phyloP scores from a whole-genome alignment of 345 rosid species.

The Gossypium thurberi region DNA sequence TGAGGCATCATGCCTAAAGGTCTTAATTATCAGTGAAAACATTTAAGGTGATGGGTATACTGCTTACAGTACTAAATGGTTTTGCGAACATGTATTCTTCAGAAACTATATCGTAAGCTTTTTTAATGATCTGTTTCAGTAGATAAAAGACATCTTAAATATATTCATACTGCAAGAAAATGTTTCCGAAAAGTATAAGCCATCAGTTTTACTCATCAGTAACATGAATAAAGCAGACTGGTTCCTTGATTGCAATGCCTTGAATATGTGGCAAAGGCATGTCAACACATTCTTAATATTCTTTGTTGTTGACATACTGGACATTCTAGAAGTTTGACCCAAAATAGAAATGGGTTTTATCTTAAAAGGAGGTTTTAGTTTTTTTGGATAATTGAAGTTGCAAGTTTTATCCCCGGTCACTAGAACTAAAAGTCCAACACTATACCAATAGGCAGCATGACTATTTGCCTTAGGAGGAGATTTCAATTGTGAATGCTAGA shows the following conservation, averaged over 20 bases:
- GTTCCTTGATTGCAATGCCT: background rate
- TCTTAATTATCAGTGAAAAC: background rate
- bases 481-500: background rate
- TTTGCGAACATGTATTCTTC: background rate
- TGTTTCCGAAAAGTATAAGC: background rate
- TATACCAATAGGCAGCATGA: background rate
- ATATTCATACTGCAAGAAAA: background rate
- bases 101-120: background rate
- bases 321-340: background rate
- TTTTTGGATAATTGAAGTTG: background rate
- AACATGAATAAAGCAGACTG: background rate
- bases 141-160: background rate
- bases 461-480: background rate
- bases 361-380: background rate
- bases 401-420: background rate
- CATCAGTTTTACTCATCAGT: background rate
- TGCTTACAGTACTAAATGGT: background rate
- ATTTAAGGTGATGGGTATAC: background rate
- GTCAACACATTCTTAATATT: background rate
- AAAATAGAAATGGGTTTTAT: background rate
- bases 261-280: background rate
- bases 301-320: background rate
- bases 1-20: background rate
- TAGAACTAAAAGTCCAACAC: background rate
- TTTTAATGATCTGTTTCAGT: background rate